Percentiles rank a stretch among this genome's conserved stretches.
These are phyloP conservation scores for Aspergillus kassunensis DNA, from an alignment of 495 filamentous ascomycete species.

Conservation along the genomic window DNA sequence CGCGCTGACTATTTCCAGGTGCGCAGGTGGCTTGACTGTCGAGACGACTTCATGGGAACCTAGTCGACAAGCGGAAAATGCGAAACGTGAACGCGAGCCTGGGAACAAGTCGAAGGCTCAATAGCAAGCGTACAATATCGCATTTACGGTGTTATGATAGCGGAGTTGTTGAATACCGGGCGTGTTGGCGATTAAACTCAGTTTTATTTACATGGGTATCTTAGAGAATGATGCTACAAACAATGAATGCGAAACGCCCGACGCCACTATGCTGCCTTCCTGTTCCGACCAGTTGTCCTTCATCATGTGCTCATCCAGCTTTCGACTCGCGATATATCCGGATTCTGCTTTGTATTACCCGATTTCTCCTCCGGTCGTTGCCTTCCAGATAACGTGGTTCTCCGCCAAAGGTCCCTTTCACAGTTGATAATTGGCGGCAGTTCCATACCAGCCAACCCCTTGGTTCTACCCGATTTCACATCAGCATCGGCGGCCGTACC, in stretches of 20 bases:
- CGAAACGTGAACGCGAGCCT: conserved; percentile 19
- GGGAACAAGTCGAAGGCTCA: conserved; percentile 4
- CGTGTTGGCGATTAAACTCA: conserved; percentile 9
- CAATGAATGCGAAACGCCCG: conserved; percentile 25
- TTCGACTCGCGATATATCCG: conserved; percentile 27
- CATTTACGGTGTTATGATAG: conserved; percentile 14
- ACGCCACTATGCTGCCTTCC: conserved; percentile 13
- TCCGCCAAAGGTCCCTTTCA: conserved; percentile 43
- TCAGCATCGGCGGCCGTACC: conserved; percentile 23
- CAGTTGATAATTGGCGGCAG: conserved; percentile 48
- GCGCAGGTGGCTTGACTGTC: conserved; percentile 68
- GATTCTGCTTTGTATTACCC: conserved; percentile 16
- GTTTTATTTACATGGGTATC: conserved; percentile 35
- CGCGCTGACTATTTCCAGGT: conserved; percentile 46
- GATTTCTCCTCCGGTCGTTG: conserved; percentile 31
- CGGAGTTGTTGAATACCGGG: conserved; percentile 17
- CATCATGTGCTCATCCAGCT: conserved; percentile 27
- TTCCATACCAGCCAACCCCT: conserved; percentile 33
- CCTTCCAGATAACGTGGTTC: conserved; percentile 23
- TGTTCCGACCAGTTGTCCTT: background rate
- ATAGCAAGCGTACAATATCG: conserved; percentile 12
- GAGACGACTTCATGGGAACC: conserved; percentile 81
- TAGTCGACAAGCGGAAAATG: conserved; percentile 28
- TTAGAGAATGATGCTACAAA: conserved; percentile 30
- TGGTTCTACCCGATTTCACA: conserved; percentile 23